These are phyloP conservation scores for Amanita phalloides DNA, from an alignment of 768 basidiomycete genomes.

Conservation along the genomic window DNA sequence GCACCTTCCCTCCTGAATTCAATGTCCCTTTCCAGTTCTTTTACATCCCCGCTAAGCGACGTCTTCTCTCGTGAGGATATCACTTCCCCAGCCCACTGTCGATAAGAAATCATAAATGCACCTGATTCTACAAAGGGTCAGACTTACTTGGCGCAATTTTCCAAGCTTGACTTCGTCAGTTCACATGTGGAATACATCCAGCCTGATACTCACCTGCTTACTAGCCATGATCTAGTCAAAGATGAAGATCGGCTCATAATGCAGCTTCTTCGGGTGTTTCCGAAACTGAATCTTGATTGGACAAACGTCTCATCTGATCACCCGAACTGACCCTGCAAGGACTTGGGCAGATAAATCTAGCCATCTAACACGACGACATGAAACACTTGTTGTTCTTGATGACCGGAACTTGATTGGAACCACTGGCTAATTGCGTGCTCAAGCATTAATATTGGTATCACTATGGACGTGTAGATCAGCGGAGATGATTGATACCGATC, in stretches of 20 bases:
- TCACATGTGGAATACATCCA: too few species aligned
- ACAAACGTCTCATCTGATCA: not conserved
- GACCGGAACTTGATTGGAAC: too few species aligned
- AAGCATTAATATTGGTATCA: too few species aligned
- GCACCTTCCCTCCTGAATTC: slow-evolving; percentile 70
- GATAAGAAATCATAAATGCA: too few species aligned
- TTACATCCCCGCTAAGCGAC: slow-evolving; percentile 66
- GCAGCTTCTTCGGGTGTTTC: not conserved
- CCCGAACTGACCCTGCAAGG: too few species aligned
- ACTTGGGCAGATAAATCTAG: too few species aligned
- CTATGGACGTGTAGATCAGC: too few species aligned
- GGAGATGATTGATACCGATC: too few species aligned
- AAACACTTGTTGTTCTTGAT: too few species aligned
- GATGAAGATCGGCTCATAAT: not conserved
- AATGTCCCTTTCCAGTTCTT: slow-evolving; percentile 74
- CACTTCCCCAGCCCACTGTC: slow-evolving; percentile 13
- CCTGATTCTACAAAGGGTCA: slow-evolving; percentile 40
- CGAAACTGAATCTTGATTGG: not conserved
- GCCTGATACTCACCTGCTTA: not conserved
- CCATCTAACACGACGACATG: too few species aligned
- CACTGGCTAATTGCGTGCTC: too few species aligned
- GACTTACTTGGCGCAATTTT: too few species aligned
- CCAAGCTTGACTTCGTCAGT: slow-evolving; percentile 28
- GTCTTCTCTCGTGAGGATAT: slow-evolving; percentile 71
- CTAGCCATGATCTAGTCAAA: not conserved